Evolutionary conservation across 2,329 filamentous ascomycete genomes (phyloP), one percentile per base, ranked within the genome.

Genomic region (Apiospora saccharicola): DNA sequence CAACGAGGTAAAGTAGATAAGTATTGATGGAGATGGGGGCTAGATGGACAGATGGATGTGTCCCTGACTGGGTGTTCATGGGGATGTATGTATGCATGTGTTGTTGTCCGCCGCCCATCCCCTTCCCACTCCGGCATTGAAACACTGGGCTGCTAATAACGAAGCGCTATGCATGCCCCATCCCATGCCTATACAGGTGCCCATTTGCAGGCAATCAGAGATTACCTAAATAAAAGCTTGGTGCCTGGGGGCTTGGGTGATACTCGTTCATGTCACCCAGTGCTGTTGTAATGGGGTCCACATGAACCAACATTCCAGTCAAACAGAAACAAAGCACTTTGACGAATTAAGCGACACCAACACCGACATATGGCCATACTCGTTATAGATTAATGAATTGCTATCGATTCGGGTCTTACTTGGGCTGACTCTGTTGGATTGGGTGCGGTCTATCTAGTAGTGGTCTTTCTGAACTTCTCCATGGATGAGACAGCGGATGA

Each of bases 251-350:
- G 6, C 19, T 49, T 49, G 46, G 22, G 57, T 34, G 57, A 64
- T 64, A 41, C 34, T 64, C 57, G 57, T 41, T 64, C 57, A 64
- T 41, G 57, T 64, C 57, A 64, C 57, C 57, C 57, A 64, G 57
- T 12, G 19, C 57, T 64, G 57, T 30, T 64, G 34, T 64, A 41
- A 41, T 34, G 34, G 53, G 57, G 34, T 41, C 57, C 57, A 64
- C 57, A 64, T 64, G 57, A 41, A 24, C 57, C 30, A 64, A 41
- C 34, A 64, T 64, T 64, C 57, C 53, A n/a, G 10, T 30, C 53
- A 61, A 61, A 30, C 53, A 64, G 57, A 64, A 64, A 41, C 57
- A 64, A 64, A 61, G 53, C 53, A 61, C 53, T 61, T 37, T 61
- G 22, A 61, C 26, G 53, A 30, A 61, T 61, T 30, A 61, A 61